Evolutionary conservation across 306 rosid genomes (phyloP), one percentile per base, ranked within the genome.

Genomic region (Prunus padus): DNA sequence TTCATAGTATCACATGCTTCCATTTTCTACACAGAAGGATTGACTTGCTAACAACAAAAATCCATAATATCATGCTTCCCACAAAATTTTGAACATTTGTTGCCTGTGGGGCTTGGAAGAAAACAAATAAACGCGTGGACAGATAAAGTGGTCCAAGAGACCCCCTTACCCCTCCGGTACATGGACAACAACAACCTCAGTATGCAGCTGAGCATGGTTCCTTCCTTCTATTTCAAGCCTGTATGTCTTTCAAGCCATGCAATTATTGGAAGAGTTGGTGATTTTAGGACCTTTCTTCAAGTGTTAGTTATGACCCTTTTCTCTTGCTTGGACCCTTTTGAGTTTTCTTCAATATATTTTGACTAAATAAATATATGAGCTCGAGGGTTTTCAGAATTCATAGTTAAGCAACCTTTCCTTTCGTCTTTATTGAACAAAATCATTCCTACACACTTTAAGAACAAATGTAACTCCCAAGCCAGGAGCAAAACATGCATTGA

Each of bases 121-220:
- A 30, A 62, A 54, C 77, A 75, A 62, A 54, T 16, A 22, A 67
- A 55, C 25, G 49, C 28, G 69, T 59, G 59, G 46, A 45, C 57
- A 18, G 62, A 69, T 76, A 67, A 47, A 42, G 77, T 76, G 84
- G 80, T 81, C 77, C 80, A 51, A 68, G 60, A 62, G 71, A 22
- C 16, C 71, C 59, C 28, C 28, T 11, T 23, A 20, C 57, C 57
- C 77, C 68, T 73, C 68, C 61, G 47, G 52, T 37, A 57, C 79
- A 61, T 28, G 76, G 84, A 18, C 42, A 37, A 81, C 77, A 80
- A 54, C 47, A 49, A 12, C 77, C 74, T 55, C 20, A 61, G 62
- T 9, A 26, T 26, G 40, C 26, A 52, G 77, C 74, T 63, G 67
- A 49, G 65, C 46, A 18, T 63, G 73, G 73, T 50, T 28, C 26